Conservation (phyloP, 2,329 filamentous ascomycete species). For the Cytospora leucostoma region DNA sequence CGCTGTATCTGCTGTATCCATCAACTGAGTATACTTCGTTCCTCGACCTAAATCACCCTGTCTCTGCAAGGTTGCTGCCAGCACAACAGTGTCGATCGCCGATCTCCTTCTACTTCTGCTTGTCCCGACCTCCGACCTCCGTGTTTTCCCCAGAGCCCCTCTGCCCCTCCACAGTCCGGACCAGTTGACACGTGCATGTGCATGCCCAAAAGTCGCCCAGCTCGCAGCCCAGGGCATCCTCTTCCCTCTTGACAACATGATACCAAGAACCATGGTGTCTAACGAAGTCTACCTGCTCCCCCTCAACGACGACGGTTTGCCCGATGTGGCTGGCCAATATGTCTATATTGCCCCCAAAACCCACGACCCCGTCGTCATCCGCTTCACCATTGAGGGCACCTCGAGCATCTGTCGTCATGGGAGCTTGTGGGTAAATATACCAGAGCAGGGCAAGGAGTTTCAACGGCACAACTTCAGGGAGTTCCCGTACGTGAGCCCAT, state of each 20-base stretch:
- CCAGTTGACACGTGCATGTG: constrained; percentile 21
- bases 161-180: constrained; percentile 8
- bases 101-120: not conserved
- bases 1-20: not conserved
- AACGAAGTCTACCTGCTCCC: constrained; percentile 83
- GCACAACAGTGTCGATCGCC: not conserved
- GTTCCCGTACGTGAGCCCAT: constrained; percentile 69
- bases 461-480: constrained; percentile 78
- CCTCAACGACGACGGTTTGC: constrained; percentile 89
- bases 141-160: not conserved
- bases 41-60: not conserved
- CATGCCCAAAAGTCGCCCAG: constrained; percentile 20
- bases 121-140: constrained; percentile 5
- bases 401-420: constrained; percentile 95
- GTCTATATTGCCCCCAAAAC: constrained; percentile 82
- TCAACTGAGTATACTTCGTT: not conserved
- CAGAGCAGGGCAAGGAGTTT: constrained; percentile 73
- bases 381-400: constrained; percentile 90
- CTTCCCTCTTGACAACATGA: constrained; percentile 46
- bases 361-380: constrained; percentile 73
- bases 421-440: constrained; percentile 96
- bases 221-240: constrained; percentile 21
- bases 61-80: not conserved
- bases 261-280: constrained; percentile 62
- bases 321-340: constrained; percentile 85